Evolutionary conservation across 208 protist species (phyloP).

Genomic region (Trypanosoma caninum): DNA sequence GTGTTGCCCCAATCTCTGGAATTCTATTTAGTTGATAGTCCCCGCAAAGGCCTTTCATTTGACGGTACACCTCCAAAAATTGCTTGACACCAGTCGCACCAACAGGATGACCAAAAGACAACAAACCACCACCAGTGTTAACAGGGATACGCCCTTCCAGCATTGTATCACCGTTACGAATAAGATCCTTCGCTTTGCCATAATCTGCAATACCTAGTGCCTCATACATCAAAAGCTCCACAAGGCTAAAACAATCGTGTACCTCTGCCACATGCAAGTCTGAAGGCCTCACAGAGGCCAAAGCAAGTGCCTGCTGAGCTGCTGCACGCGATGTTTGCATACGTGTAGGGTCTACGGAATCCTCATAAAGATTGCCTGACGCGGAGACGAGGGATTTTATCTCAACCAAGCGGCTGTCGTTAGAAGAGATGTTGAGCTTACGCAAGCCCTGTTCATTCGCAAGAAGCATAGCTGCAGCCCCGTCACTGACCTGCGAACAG

Average conservation of each 20-base stretch:
- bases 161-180: constrained; percentile 67
- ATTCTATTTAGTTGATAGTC: constrained; percentile 87
- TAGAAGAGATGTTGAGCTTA: constrained; percentile 61
- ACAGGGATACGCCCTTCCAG: constrained; percentile 84
- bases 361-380: constrained; percentile 76
- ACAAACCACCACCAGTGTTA: constrained; percentile 90
- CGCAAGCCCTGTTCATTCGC: constrained; percentile 77
- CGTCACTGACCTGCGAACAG: constrained; percentile 92
- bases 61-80: constrained; percentile 89
- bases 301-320: constrained; percentile 64
- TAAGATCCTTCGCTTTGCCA: constrained; percentile 76
- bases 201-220: constrained; percentile 87
- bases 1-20: constrained; percentile 71
- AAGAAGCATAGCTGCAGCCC: constrained; percentile 76
- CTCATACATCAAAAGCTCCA: constrained; percentile 93
- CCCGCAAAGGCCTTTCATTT: constrained; percentile 91
- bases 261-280: constrained; percentile 85
- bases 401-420: constrained; percentile 71
- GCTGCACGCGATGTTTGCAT: constrained; percentile 74
- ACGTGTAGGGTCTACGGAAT: constrained; percentile 55
- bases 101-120: constrained; percentile 90
- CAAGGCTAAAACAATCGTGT: constrained; percentile 93
- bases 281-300: constrained; percentile 50
- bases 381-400: constrained; percentile 57
- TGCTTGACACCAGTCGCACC: constrained; percentile 91